Conservation (phyloP, 2,329 filamentous ascomycete species). For the Trichophyton rubrum region DNA sequence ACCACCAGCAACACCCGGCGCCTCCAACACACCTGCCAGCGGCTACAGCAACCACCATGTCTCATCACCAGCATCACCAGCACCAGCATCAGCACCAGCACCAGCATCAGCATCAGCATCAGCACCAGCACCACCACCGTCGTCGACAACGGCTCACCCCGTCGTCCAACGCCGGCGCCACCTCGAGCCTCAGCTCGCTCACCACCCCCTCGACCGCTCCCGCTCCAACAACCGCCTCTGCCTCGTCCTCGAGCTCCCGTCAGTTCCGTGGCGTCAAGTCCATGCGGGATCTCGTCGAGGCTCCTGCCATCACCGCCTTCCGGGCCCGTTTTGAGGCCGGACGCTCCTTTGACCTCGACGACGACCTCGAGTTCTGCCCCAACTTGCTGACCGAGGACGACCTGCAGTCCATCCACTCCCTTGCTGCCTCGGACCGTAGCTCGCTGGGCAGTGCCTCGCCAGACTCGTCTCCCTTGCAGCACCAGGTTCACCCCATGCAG, state of each 20-base stretch:
- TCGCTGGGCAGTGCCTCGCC: constrained; percentile 92
- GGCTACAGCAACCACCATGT: constrained; percentile 29
- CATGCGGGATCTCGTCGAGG: constrained; percentile 74
- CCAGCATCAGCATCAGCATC: constrained; percentile 61
- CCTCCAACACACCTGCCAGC: constrained; percentile 22
- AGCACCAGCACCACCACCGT: constrained; percentile 69
- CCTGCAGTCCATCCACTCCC: constrained; percentile 80
- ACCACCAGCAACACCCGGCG: constrained; percentile 37
- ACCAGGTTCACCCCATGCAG: constrained; percentile 61
- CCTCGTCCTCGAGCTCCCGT: constrained; percentile 31
- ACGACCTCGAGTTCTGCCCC: constrained; percentile 92
- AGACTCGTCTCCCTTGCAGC: constrained; percentile 79
- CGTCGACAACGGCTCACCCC: constrained; percentile 76
- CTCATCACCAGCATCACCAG: constrained; percentile 55
- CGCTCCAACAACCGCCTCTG: background rate
- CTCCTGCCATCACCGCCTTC: constrained; percentile 63
- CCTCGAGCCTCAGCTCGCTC: background rate
- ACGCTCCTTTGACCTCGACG: constrained; percentile 87
- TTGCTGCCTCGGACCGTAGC: constrained; percentile 72
- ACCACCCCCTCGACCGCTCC: background rate
- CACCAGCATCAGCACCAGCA: constrained; percentile 53
- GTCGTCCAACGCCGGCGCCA: constrained; percentile 22
- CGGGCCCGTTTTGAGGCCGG: constrained; percentile 81
- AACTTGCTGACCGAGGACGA: constrained; percentile 84
- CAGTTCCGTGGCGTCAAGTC: constrained; percentile 75